A percentile compares a stretch with the other conserved stretches of the same genome.
Evolutionary conservation across 257 asterid genomes (phyloP).

Genomic region (Solanum clarkiae): DNA sequence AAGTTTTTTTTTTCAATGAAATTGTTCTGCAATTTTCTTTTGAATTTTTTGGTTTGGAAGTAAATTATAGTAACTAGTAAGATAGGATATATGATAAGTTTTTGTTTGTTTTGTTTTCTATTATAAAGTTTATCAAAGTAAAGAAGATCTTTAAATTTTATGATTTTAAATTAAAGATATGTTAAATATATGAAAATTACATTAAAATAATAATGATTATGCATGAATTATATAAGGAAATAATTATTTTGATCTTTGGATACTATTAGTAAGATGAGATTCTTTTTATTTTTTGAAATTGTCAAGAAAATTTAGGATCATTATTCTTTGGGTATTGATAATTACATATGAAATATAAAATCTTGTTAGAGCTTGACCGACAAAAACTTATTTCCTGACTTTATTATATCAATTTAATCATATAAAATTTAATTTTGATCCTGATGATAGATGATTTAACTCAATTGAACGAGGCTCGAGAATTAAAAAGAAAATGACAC

Average conservation of each 20-base stretch:
- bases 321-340: no score
- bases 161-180: background rate
- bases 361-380: background rate
- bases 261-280: no score
- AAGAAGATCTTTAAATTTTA: background rate
- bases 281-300: no score
- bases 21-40: background rate
- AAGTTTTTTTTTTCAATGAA: background rate
- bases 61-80: background rate
- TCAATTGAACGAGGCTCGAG: background rate
- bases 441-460: background rate
- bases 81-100: no score
- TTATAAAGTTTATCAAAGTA: no score
- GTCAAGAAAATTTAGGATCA: fast-evolving
- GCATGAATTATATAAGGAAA: background rate
- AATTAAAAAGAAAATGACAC: background rate
- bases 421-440: background rate
- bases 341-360: background rate
- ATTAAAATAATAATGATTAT: no score
- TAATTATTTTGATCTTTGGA: no score
- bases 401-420: background rate
- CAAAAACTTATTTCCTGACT: background rate
- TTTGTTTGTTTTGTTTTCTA: no score
- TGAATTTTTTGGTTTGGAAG: background rate
- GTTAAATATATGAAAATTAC: background rate